Percentiles rank a stretch among this genome's conserved stretches.
Evolutionary conservation across 257 asterid genomes (phyloP).

Genomic region (Linaria vulgaris): DNA sequence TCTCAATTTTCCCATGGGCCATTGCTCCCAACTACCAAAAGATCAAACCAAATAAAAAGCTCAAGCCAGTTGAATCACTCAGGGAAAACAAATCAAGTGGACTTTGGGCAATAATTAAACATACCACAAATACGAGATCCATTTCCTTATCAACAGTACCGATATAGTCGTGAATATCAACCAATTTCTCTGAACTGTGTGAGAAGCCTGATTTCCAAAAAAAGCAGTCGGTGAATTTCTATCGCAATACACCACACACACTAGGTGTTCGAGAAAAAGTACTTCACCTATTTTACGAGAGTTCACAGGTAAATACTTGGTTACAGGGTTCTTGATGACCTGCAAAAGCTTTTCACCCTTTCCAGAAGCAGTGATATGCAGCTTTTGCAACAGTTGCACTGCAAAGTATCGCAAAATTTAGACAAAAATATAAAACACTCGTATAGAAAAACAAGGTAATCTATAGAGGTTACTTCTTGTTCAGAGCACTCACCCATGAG

Average conservation of each 20-base stretch:
- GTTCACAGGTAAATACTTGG: slow-evolving; percentile 70
- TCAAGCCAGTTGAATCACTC: slow-evolving; percentile 7
- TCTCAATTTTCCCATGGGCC: slow-evolving; percentile 88
- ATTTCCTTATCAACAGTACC: slow-evolving; percentile 46
- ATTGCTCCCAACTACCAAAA: slow-evolving; percentile 82
- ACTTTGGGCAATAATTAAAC: slow-evolving; percentile 12
- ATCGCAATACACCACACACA: slow-evolving; percentile 4
- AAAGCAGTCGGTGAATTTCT: slow-evolving; percentile 12
- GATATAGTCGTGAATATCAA: slow-evolving; percentile 68
- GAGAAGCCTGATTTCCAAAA: slow-evolving; percentile 64
- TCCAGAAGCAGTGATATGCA: slow-evolving; percentile 62
- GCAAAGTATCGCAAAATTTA: slow-evolving; percentile 26
- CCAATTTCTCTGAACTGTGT: slow-evolving; percentile 81
- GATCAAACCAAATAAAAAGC: slow-evolving; percentile 13
- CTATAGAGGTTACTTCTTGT: not conserved
- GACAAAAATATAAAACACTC: slow-evolving; percentile 1
- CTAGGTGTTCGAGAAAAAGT: not conserved
- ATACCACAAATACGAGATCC: slow-evolving; percentile 87
- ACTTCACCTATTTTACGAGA: slow-evolving; percentile 74
- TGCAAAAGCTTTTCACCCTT: slow-evolving; percentile 78
- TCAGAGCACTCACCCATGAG: slow-evolving; percentile 69
- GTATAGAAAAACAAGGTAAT: not conserved
- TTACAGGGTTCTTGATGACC: slow-evolving; percentile 74
- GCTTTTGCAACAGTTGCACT: slow-evolving; percentile 59
- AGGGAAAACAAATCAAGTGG: not conserved